Conservation (phyloP, 2,329 filamentous ascomycete species). For the Sporothrix globosa region DNA sequence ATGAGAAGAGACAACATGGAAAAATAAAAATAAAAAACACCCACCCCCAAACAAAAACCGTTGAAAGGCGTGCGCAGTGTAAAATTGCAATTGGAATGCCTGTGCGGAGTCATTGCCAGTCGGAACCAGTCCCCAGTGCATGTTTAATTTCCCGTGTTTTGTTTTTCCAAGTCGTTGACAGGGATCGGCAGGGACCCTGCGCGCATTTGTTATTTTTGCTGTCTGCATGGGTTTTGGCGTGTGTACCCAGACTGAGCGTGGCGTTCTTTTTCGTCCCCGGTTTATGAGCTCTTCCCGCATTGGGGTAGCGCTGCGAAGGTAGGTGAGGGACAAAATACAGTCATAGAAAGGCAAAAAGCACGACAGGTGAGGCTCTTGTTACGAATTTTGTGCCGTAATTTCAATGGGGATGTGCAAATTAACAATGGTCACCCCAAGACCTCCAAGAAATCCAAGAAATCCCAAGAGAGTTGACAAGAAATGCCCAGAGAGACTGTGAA, state of each 20-base stretch:
- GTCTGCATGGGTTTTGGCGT: background rate
- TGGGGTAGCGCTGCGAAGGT: background rate
- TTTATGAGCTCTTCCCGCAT: conserved; percentile 10
- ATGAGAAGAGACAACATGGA: background rate
- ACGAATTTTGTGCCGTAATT: background rate
- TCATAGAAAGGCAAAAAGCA: conserved; percentile 1
- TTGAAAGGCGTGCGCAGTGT: background rate
- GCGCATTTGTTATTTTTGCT: background rate
- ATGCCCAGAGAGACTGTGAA: background rate
- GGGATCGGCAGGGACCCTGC: conserved; percentile 21
- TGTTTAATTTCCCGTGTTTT: conserved; percentile 22
- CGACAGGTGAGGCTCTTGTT: conserved; percentile 6
- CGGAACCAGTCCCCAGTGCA: background rate
- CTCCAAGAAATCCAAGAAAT: background rate
- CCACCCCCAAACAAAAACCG: too few relatives aligned
- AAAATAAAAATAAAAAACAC: background rate
- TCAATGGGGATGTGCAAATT: background rate
- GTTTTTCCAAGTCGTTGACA: background rate
- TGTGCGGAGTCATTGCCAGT: conserved; percentile 1
- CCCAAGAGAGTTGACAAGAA: background rate
- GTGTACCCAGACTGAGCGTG: background rate
- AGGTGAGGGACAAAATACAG: too few relatives aligned
- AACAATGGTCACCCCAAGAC: background rate
- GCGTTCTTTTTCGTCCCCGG: background rate
- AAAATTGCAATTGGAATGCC: background rate